These are phyloP conservation scores for Neurospora crassa DNA, from an alignment of 2,329 filamentous ascomycete species.

Conservation along the genomic window DNA sequence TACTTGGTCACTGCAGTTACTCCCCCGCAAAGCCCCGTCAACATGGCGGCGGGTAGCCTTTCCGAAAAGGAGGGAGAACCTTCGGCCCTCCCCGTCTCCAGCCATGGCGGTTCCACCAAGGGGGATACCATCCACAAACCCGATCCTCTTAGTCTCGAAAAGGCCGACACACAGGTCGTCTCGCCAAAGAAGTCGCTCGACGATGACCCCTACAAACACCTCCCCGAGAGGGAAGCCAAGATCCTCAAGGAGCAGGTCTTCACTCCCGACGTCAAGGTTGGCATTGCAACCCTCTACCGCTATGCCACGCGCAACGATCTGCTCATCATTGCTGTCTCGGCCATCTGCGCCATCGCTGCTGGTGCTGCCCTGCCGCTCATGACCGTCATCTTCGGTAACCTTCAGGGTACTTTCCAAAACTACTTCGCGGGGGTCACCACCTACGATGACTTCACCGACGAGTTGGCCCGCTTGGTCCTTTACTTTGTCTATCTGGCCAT, in stretches of 20 bases:
- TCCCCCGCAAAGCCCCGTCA: neutral
- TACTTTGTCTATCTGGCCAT: constrained; percentile 84
- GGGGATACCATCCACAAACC: neutral
- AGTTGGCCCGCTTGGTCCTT: constrained; percentile 56
- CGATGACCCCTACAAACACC: constrained; percentile 16
- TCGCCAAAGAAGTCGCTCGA: constrained; percentile 9
- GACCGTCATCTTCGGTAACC: constrained; percentile 70
- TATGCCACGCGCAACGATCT: constrained; percentile 60
- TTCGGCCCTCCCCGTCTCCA: constrained; percentile 10
- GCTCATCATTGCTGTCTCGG: constrained; percentile 50
- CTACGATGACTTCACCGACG: constrained; percentile 46
- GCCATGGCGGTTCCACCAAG: constrained; percentile 11
- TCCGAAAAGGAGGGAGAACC: constrained; percentile 10
- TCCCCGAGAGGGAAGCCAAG: constrained; percentile 40
- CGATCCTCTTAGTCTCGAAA: constrained; percentile 10
- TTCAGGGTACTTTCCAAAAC: constrained; percentile 61
- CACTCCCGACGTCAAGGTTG: constrained; percentile 53
- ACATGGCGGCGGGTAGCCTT: constrained; percentile 4
- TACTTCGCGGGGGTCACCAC: constrained; percentile 44
- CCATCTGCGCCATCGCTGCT: constrained; percentile 57
- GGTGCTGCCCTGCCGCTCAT: constrained; percentile 72
- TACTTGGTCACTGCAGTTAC: neutral
- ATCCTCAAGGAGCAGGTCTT: constrained; percentile 61
- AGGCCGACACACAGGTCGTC: constrained; percentile 15
- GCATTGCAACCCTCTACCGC: constrained; percentile 56